phyloP scores from a whole-genome alignment of 2,329 filamentous ascomycete species.

The Claviceps sp. region DNA sequence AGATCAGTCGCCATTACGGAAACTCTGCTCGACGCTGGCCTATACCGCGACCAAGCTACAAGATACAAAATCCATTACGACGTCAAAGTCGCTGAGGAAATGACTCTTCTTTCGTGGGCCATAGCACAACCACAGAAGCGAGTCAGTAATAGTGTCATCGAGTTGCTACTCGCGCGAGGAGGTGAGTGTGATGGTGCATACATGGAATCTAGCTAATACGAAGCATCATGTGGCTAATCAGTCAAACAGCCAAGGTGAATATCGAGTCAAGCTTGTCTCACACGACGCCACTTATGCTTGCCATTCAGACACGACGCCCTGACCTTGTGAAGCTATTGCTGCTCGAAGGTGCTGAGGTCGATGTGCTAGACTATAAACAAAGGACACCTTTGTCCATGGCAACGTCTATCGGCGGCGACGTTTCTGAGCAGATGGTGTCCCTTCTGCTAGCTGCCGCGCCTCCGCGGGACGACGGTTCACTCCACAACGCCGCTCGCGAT shows the following conservation, averaged over 20 bases:
- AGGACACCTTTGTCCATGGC: conserved; percentile 49
- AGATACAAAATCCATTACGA: conserved; percentile 30
- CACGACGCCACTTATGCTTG: conserved; percentile 45
- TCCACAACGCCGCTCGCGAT: conserved; percentile 50
- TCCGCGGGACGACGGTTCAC: conserved; percentile 48
- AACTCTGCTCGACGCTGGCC: conserved; percentile 41
- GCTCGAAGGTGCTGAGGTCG: conserved; percentile 44
- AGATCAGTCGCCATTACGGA: conserved; percentile 38
- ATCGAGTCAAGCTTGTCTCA: conserved; percentile 37
- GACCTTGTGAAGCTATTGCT: conserved; percentile 45
- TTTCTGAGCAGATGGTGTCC: conserved; percentile 39
- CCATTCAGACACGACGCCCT: conserved; percentile 40
- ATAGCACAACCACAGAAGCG: conserved; percentile 50
- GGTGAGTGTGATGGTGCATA: conserved; percentile 16
- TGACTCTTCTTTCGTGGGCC: conserved; percentile 47
- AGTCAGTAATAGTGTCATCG: conserved; percentile 44
- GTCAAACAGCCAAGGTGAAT: conserved; percentile 38
- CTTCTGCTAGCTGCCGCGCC: conserved; percentile 42
- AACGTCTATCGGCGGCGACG: conserved; percentile 38
- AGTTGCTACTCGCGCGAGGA: conserved; percentile 36
- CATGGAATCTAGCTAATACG: neutral
- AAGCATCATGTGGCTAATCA: neutral
- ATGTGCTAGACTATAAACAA: conserved; percentile 40
- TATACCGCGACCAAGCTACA: conserved; percentile 43
- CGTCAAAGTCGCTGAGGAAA: conserved; percentile 36